Evolutionary conservation across 768 basidiomycete genomes (phyloP).

Genomic region (Gyrodon lividus): DNA sequence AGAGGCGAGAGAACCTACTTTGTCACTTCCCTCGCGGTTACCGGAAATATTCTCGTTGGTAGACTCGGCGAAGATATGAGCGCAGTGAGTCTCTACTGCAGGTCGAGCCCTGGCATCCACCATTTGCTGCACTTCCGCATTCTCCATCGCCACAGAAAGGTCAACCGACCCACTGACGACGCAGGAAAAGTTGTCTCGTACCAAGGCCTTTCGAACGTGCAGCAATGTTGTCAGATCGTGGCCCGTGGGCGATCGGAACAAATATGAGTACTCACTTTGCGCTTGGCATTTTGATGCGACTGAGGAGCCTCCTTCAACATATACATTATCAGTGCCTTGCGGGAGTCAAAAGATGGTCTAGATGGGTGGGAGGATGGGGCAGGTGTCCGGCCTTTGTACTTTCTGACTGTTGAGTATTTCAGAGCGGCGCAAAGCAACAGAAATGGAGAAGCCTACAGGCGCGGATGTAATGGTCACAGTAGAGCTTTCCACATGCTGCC

Average conservation of each 20-base stretch:
- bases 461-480: neutral
- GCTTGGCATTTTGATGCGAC: too few relatives aligned
- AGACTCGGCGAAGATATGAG: neutral
- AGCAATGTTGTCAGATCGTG: neutral
- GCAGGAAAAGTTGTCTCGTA: constrained; percentile 37
- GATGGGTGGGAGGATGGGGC: constrained; percentile 11
- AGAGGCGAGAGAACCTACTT: neutral
- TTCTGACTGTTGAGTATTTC: constrained; percentile 8
- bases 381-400: constrained; percentile 20
- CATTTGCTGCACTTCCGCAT: neutral
- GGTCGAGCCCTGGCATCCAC: neutral
- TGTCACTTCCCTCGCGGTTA: neutral
- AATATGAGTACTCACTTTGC: too few relatives aligned
- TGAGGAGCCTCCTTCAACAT: neutral
- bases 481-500: neutral
- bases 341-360: constrained; percentile 16
- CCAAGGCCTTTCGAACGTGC: constrained; percentile 28
- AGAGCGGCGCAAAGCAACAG: too few relatives aligned
- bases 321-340: neutral
- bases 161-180: constrained; percentile 31
- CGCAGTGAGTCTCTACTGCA: neutral
- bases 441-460: neutral
- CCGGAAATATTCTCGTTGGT: neutral
- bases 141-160: neutral
- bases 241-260: neutral